Evolutionary conservation across 148 eudicot species (phyloP).

Genomic region (Beta vulgaris): DNA sequence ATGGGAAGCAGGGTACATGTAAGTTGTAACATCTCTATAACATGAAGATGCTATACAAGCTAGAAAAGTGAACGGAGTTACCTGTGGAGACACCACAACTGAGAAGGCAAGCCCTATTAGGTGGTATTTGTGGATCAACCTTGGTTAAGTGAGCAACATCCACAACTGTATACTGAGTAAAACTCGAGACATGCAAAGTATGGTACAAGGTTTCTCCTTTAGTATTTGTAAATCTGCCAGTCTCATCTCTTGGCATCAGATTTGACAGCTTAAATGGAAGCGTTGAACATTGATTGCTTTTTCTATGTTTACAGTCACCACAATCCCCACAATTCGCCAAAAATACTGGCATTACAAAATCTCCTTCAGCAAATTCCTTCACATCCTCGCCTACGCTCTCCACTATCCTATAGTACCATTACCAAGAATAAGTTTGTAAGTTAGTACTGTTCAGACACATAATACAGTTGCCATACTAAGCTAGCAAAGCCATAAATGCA

Average conservation of each 20-base stretch:
- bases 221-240: constrained; percentile 68
- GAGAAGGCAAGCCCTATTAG: constrained; percentile 84
- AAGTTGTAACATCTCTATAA: no score
- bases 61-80: constrained; percentile 13
- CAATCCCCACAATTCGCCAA: constrained; percentile 83
- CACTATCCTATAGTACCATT: constrained; percentile 44
- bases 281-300: constrained; percentile 70
- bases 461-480: neutral
- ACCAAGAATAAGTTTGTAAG: neutral
- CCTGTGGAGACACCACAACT: constrained; percentile 96
- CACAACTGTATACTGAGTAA: constrained; percentile 76
- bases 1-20: no score
- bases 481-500: no score
- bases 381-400: constrained; percentile 85
- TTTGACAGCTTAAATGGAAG: constrained; percentile 59
- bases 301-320: constrained; percentile 59
- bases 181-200: constrained; percentile 64
- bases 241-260: constrained; percentile 68
- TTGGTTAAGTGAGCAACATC: constrained; percentile 64
- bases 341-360: constrained; percentile 71
- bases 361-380: constrained; percentile 59
- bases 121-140: constrained; percentile 61
- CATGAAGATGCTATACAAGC: no score
- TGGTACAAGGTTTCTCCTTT: constrained; percentile 74
- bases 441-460: neutral